Conservation (phyloP, 345 rosid genomes). For the Acer yangbiense region DNA sequence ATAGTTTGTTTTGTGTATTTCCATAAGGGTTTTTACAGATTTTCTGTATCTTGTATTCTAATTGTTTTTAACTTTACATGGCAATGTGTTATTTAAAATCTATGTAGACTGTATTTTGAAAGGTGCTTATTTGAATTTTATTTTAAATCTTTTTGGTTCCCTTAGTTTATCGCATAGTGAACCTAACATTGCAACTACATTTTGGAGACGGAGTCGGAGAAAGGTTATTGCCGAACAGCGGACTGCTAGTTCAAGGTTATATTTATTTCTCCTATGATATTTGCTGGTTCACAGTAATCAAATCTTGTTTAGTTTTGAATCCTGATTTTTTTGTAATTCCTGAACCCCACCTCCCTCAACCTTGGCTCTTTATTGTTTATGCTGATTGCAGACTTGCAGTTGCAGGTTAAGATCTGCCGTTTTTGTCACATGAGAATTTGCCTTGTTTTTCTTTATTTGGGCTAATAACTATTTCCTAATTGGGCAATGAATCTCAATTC, state of each 20-base stretch:
- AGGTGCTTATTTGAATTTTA: slow-evolving; percentile 8
- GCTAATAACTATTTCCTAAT: background rate
- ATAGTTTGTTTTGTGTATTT: slow-evolving; percentile 9
- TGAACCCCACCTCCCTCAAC: background rate
- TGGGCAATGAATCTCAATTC: background rate
- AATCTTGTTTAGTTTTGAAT: slow-evolving; percentile 4
- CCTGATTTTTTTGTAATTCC: background rate
- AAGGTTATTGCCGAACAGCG: slow-evolving; percentile 92
- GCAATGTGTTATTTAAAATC: slow-evolving; percentile 5
- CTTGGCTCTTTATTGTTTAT: background rate
- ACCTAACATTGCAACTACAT: slow-evolving; percentile 81
- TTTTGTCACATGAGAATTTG: slow-evolving; percentile 1
- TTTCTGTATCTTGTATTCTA: slow-evolving; percentile 4
- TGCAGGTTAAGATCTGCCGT: background rate
- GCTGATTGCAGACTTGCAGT: background rate
- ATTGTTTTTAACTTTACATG: slow-evolving; percentile 1
- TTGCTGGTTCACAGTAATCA: background rate
- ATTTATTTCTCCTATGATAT: slow-evolving; percentile 30
- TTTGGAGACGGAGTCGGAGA: slow-evolving; percentile 89
- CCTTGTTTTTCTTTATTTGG: background rate
- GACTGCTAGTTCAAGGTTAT: slow-evolving; percentile 94
- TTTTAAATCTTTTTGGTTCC: slow-evolving; percentile 19
- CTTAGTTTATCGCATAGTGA: slow-evolving; percentile 86
- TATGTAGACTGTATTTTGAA: background rate
- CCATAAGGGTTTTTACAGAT: slow-evolving; percentile 7